Evolutionary conservation across 139 green algal genomes (phyloP), one percentile per base, ranked within the genome.

Genomic region (Chlamydomonas sp.): DNA sequence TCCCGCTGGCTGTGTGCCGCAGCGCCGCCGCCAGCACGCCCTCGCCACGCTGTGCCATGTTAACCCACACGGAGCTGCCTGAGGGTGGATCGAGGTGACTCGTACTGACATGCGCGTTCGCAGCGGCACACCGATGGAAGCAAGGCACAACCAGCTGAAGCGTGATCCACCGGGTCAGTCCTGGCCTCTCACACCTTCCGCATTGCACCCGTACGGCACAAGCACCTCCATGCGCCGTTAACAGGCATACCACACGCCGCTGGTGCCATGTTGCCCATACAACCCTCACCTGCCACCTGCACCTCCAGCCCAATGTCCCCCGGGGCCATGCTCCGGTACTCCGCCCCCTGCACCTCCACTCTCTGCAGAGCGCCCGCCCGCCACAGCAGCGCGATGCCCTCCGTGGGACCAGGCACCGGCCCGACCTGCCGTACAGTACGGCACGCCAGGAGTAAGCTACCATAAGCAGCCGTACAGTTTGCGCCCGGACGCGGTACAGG

Each of bases 21-120:
- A 95, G 89, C 83, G 93, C 67, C 57, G 87, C 87, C 83, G 94
- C 59, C 18, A 92, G 17, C 66, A 64, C 91, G 18, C 80, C 87
- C 66, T 95, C 92, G 5, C 74, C 73, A 62, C 76, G 61, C 83
- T 72, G 58, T 4, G 16, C 31, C 61, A 88, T 12, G 61, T 80
- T 81, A 49, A 3, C 2, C 83, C 83, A 88, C 3, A 74, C 72
- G 6, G 20, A 18, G 8, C 57, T 75, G 76, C 59, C 87, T 78
- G 79, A 7, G 73, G 4, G 3, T n/a, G n/a, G n/a, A n/a, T n/a
- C n/a, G n/a, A n/a, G n/a, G n/a, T n/a, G n/a, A n/a, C n/a, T n/a
- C n/a, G n/a, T n/a, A n/a, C n/a, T n/a, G n/a, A n/a, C n/a, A n/a
- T n/a, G n/a, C n/a, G n/a, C n/a, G n/a, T n/a, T n/a, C n/a, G n/a